Base-by-base conservation (phyloP, 352 stramenopile genomes). In the Phytopythium cucurbitacearum region DNA sequence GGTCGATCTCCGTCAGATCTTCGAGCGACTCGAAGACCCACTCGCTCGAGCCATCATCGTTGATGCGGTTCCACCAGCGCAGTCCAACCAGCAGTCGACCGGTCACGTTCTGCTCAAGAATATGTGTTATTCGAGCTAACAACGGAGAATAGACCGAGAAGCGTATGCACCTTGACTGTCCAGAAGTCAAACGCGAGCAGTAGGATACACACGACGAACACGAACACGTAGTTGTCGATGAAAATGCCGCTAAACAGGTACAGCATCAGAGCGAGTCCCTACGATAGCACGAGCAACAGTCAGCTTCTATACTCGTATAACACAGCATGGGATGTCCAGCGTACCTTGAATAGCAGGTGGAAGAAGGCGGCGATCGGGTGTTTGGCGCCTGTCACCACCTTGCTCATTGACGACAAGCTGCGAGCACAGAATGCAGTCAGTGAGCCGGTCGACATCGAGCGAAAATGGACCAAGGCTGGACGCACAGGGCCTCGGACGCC, bases 61-160 rank as follows among this genome's bases (percentile, higher is more conserved):
- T 95, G 55, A 99, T 96, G 56, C 96, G 90, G 66, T 98, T 98
- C 97, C 97, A 99, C 96, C 96, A 99, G 44, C 97, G 87, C 36
- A 99, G 78, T 16, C 96, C 96, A 34, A 99, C 97, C 5, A 96
- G 77, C 40, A 96, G 62, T 11, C 87, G 67, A 1, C 87, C 87
- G 11, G 87, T 90, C 15, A 96, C 80, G 68, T 96, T 96, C 75
- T 93, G 53, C 38, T 28, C 38, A 6, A 12, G 44, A 4, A 51
- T 12, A 7, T 15, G 5, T 32, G 15, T 50, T 9, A 43, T 9
- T 1, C 33, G 21, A 2, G 21, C 21, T 28, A 28, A 28, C 21
- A 28, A 28, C 21, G 21, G 21, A 28, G 21, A 28, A 28, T 28
- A 28, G 21, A 2, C 21, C 1, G 21, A 28, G 21, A 28, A 28